phyloP scores from a whole-genome alignment of 176 grass and related monocot species.

The Secale cereale region DNA sequence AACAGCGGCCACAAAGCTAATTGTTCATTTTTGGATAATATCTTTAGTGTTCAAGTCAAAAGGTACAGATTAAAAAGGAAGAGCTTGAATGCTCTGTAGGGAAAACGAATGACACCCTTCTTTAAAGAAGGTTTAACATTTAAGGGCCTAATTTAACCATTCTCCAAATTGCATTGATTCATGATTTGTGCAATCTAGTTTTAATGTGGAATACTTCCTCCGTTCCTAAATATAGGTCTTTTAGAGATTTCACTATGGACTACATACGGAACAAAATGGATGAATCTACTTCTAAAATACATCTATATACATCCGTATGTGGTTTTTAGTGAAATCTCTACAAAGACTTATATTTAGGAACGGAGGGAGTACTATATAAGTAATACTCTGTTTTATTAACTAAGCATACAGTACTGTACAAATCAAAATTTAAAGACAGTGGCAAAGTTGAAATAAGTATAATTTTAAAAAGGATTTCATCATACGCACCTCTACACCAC shows the following conservation, averaged over 20 bases:
- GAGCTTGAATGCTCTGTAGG: constrained; percentile 4
- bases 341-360: too few species aligned
- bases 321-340: too few species aligned
- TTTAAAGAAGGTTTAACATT: neutral
- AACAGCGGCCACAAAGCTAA: neutral
- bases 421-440: neutral
- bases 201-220: neutral
- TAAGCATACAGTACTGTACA: neutral
- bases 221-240: too few species aligned
- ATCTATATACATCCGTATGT: too few species aligned
- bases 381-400: neutral
- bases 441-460: constrained; percentile 2
- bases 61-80: neutral
- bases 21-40: neutral
- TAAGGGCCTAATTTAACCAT: neutral
- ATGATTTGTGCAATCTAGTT: constrained; percentile 17
- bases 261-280: too few species aligned
- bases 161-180: neutral
- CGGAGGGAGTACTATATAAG: neutral
- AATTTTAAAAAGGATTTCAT: constrained; percentile 20
- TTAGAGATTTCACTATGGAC: too few species aligned
- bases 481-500: constrained; percentile 81
- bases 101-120: neutral
- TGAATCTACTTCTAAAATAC: too few species aligned
- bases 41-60: neutral